Conservation (phyloP, 2,329 filamentous ascomycete genomes). For the Metarhizium guizhouense region DNA sequence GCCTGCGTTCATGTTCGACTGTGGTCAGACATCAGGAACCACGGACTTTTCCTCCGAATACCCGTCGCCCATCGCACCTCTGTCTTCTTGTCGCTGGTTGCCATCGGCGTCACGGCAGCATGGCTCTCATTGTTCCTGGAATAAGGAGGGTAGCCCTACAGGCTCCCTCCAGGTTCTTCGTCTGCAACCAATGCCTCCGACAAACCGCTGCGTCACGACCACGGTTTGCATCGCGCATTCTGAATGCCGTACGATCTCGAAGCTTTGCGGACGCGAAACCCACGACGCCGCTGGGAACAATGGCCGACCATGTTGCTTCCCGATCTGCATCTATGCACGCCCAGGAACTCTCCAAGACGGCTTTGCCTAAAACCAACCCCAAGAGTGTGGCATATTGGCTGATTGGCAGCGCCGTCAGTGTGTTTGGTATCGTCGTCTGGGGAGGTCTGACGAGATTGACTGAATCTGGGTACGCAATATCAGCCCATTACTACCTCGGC, state of each 20-base stretch:
- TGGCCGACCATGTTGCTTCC: constrained; percentile 17
- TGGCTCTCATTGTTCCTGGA: constrained; percentile 34
- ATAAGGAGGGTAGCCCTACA: constrained; percentile 31
- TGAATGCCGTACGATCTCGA: constrained; percentile 30
- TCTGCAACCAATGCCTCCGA: constrained; percentile 41
- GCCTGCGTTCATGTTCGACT: neutral
- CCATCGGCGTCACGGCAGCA: constrained; percentile 11
- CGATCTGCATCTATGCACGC: constrained; percentile 12
- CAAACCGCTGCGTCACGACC: constrained; percentile 16
- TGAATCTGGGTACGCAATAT: constrained; percentile 70
- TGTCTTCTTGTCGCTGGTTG: neutral
- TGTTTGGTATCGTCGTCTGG: constrained; percentile 95
- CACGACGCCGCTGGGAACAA: constrained; percentile 17
- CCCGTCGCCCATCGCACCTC: neutral
- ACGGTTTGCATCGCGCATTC: constrained; percentile 26
- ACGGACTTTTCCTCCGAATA: neutral
- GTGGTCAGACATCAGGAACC: too few relatives aligned
- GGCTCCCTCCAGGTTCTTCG: constrained; percentile 29
- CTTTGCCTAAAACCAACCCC: constrained; percentile 54
- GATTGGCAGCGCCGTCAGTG: constrained; percentile 79
- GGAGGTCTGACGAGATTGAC: constrained; percentile 89
- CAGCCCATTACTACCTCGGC: neutral
- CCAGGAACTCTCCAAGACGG: constrained; percentile 21
- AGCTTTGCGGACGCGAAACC: constrained; percentile 26
- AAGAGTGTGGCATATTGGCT: constrained; percentile 88